Evolutionary conservation across 306 rosid species (phyloP).

Genomic region (Quercus agrifolia): DNA sequence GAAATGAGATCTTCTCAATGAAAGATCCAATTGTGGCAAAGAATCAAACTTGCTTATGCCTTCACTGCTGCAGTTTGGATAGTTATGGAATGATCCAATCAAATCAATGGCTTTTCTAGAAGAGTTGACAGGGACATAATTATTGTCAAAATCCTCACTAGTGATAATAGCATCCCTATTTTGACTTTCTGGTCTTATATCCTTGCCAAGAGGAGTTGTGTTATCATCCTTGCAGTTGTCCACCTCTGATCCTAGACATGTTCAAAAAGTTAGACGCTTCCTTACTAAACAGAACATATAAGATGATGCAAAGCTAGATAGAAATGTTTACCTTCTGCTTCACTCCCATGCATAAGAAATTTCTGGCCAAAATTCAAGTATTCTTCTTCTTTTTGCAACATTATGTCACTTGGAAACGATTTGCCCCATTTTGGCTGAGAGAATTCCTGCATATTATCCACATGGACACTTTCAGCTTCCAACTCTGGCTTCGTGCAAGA

Average conservation of each 20-base stretch:
- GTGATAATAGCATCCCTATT: slow-evolving; percentile 32
- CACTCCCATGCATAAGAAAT: slow-evolving; percentile 33
- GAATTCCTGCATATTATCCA: slow-evolving; percentile 45
- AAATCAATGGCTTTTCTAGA: slow-evolving; percentile 67
- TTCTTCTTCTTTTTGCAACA: slow-evolving; percentile 44
- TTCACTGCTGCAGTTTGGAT: slow-evolving; percentile 37
- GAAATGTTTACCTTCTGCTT: slow-evolving; percentile 49
- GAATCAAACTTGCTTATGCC: slow-evolving; percentile 45
- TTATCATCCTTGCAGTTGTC: slow-evolving; percentile 35
- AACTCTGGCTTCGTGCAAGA: slow-evolving; percentile 87
- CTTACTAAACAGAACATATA: slow-evolving; percentile 3
- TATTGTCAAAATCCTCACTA: slow-evolving; percentile 56
- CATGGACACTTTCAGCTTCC: slow-evolving; percentile 58
- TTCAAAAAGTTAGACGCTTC: slow-evolving; percentile 29
- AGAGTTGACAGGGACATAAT: slow-evolving; percentile 42
- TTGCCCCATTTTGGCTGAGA: slow-evolving; percentile 39
- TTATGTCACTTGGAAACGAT: slow-evolving; percentile 35
- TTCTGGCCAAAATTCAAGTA: slow-evolving; percentile 33
- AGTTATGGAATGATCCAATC: slow-evolving; percentile 50
- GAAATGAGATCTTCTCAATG: slow-evolving; percentile 69
- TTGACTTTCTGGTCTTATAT: slow-evolving; percentile 37
- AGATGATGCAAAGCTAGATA: background rate
- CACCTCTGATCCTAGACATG: slow-evolving; percentile 41
- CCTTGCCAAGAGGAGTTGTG: slow-evolving; percentile 36
- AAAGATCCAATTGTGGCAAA: slow-evolving; percentile 77